Conservation (phyloP, 768 basidiomycete genomes). For the Russula vinacea region DNA sequence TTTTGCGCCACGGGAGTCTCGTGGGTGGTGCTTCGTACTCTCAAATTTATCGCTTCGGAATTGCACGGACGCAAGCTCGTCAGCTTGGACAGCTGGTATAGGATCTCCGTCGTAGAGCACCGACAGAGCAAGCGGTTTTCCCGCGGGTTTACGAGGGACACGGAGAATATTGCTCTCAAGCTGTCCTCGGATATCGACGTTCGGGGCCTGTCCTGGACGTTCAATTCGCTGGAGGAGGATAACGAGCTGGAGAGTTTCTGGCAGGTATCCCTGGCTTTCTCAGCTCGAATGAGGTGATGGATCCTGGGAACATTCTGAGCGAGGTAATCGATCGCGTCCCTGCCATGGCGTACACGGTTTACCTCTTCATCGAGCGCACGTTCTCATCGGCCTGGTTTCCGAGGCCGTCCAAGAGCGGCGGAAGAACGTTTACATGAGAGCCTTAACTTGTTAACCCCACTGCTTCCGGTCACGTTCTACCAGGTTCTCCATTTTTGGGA, state of each 20-base stretch:
- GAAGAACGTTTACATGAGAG: constrained; percentile 16
- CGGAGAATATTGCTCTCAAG: constrained; percentile 14
- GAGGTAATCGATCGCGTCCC: constrained; percentile 13
- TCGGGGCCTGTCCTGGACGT: constrained; percentile 20
- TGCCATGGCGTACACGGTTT: constrained; percentile 22
- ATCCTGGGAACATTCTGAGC: constrained; percentile 1
- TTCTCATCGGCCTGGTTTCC: constrained; percentile 21
- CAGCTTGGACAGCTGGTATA: constrained; percentile 23
- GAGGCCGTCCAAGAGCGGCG: constrained; percentile 18
- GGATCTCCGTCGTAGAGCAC: constrained; percentile 18
- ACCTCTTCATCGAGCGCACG: constrained; percentile 22
- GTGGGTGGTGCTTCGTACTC: constrained; percentile 13
- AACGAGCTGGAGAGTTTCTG: constrained; percentile 23
- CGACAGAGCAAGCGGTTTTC: constrained; percentile 19
- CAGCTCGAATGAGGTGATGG: constrained; percentile 17
- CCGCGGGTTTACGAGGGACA: constrained; percentile 20
- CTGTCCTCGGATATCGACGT: constrained; percentile 19
- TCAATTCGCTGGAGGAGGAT: constrained; percentile 26
- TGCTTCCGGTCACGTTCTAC: constrained; percentile 22
- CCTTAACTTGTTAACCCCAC: constrained; percentile 13
- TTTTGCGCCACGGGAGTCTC: constrained; percentile 21
- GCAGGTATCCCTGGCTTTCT: constrained; percentile 24
- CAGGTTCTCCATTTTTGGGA: constrained; percentile 19
- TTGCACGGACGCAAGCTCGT: constrained; percentile 22
- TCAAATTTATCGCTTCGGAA: constrained; percentile 13